phyloP scores from a whole-genome alignment of 179 eudicot species.

The Amaranthus tricolor region DNA sequence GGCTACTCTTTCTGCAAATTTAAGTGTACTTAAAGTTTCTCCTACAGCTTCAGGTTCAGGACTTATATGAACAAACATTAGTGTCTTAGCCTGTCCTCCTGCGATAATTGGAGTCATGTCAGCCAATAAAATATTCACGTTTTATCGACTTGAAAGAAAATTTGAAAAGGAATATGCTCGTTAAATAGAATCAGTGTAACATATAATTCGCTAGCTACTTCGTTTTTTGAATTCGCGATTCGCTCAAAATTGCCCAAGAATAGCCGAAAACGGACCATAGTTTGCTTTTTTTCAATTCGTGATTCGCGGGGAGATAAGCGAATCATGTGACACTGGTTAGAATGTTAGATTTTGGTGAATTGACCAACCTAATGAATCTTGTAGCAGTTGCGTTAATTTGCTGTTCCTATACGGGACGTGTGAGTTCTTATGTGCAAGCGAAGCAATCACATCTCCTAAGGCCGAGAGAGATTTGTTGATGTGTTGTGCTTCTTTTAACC shows the following conservation, averaged over 20 bases:
- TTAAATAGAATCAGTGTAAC: not conserved
- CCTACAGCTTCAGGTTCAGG: slow-evolving; percentile 87
- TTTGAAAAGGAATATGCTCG: not conserved
- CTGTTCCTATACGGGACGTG: slow-evolving; percentile 97
- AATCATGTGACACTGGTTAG: too few species aligned
- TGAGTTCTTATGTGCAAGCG: slow-evolving; percentile 89
- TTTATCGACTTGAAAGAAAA: not conserved
- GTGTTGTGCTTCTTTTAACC: slow-evolving; percentile 96
- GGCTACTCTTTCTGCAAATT: slow-evolving; percentile 97
- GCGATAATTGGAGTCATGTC: slow-evolving; percentile 9
- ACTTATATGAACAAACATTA: slow-evolving; percentile 99
- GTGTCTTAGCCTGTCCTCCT: slow-evolving; percentile 98
- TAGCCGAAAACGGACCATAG: too few species aligned
- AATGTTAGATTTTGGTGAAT: not conserved
- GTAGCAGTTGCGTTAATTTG: slow-evolving; percentile 93
- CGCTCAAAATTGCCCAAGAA: too few species aligned
- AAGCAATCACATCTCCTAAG: slow-evolving; percentile 90
- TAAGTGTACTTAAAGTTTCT: slow-evolving; percentile 95
- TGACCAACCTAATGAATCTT: slow-evolving; percentile 86
- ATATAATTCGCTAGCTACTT: too few species aligned
- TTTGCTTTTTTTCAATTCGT: too few species aligned
- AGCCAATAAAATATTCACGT: not conserved
- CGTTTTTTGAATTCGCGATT: too few species aligned
- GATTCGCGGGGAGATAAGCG: too few species aligned
- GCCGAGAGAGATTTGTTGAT: slow-evolving; percentile 95